A percentile compares a stretch with the other conserved stretches of the same genome.
Evolutionary conservation across 2,329 filamentous ascomycete species (phyloP).

Genomic region (Periconia macrospinosa): DNA sequence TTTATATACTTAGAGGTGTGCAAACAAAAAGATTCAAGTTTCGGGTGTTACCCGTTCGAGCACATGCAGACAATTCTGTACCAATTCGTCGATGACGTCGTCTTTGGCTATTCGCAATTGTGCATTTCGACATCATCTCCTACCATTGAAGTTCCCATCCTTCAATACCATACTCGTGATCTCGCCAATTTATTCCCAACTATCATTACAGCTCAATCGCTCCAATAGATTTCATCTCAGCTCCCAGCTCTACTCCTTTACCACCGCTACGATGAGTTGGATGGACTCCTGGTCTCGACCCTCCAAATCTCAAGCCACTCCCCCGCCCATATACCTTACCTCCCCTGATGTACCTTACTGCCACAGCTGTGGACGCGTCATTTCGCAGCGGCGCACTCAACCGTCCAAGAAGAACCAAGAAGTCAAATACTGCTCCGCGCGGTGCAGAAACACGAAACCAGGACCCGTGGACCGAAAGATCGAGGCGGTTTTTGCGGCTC

Average conservation of each 20-base stretch:
- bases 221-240: not conserved
- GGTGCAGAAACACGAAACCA: constrained; percentile 57
- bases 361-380: constrained; percentile 59
- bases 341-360: constrained; percentile 57
- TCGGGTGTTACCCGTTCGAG: no score
- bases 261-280: constrained; percentile 46
- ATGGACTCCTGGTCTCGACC: constrained; percentile 54
- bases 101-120: not conserved
- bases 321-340: constrained; percentile 59
- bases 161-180: not conserved
- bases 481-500: constrained; percentile 52
- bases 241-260: not conserved
- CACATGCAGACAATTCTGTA: no score
- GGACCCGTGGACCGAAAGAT: constrained; percentile 55
- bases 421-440: constrained; percentile 61
- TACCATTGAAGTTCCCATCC: constrained; percentile 2
- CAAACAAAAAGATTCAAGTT: no score
- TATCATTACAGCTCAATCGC: not conserved
- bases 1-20: no score
- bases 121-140: not conserved
- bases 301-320: constrained; percentile 45
- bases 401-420: constrained; percentile 19
- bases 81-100: constrained; percentile 27
- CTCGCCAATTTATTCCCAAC: not conserved
- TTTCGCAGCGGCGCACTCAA: constrained; percentile 46